Evolutionary conservation across 495 filamentous ascomycete genomes (phyloP), one percentile per base, ranked within the genome.

Genomic region (Aspergillus kassunensis): DNA sequence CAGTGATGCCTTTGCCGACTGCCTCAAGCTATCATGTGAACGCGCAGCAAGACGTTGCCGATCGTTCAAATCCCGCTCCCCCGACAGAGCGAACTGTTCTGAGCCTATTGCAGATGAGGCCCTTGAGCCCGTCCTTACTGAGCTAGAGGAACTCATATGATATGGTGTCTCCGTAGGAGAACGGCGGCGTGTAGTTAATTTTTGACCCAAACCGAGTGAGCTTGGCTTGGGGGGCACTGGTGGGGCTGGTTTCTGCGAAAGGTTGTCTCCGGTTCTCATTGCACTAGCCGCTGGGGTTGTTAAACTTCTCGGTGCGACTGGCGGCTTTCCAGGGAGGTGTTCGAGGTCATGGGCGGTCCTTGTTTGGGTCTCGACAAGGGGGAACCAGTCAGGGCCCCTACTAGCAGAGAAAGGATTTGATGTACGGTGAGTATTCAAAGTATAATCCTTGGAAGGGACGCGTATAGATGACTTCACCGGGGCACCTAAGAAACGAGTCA

Each of bases 351-450:
- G 19, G 24, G 15, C 19, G 20, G 45, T 25, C 3, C 10, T 29
- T 9, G 35, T 16, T 20, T 33, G 30, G 25, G 20, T 49, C 15
- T 2, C 18, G 15, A 20, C 16, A 8, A 46, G 3, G 15, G 52
- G 24, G 29, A 89, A 79, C 93, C 93, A 97, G 56, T 95, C 89
- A 9, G 83, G 79, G 56, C 89, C 82, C 20, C 82, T 67, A 2
- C 81, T 81, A 8, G 72, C 68, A 13, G 71, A 75, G 58, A 95
- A 97, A 1, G 93, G 93, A 63, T 98, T 98, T 7, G 86, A 79
- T 6, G 82, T 85, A 21, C 90, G 80, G 40, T 82, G 72, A 2
- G 81, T 76, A 67, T 96, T 96, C 10, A 85, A 77, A 15, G 85
- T 67, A 33, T 78, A 71, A 8, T 77, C 78, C 21, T 72, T 68